Evolutionary conservation across 306 rosid genomes (phyloP).

Genomic region (Canavalia gladiata): DNA sequence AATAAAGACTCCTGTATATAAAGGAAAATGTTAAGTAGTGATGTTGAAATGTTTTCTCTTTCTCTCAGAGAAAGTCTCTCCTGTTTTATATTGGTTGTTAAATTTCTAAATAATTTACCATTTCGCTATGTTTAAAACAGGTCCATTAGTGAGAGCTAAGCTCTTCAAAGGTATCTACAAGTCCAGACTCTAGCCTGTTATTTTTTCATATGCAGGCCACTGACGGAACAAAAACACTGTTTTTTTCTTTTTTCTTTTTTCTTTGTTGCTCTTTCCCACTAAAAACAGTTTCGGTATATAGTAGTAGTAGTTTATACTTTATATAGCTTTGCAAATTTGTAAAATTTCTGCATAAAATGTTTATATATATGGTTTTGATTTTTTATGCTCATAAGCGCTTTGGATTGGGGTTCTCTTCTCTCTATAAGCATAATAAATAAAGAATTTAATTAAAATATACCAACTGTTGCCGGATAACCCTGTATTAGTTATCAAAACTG

Average conservation of each 20-base stretch:
- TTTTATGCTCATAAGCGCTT: background rate
- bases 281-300: background rate
- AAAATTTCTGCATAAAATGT: background rate
- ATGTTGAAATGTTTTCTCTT: background rate
- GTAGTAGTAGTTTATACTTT: background rate
- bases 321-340: constrained; percentile 23
- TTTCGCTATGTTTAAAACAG: constrained; percentile 54
- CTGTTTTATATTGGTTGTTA: background rate
- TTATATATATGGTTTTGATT: background rate
- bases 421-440: background rate
- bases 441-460: too few relatives aligned
- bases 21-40: constrained; percentile 40
- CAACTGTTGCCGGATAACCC: too few relatives aligned
- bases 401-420: background rate
- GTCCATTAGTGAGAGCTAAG: constrained; percentile 53
- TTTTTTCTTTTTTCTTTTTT: background rate
- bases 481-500: too few relatives aligned
- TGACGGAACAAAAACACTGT: background rate
- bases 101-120: constrained; percentile 29
- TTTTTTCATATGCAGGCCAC: background rate
- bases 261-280: background rate
- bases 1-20: constrained; percentile 40
- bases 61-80: background rate
- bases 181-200: constrained; percentile 38
- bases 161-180: constrained; percentile 43